phyloP scores from a whole-genome alignment of 73 alveolate species.

The Diophrys appendiculata region DNA sequence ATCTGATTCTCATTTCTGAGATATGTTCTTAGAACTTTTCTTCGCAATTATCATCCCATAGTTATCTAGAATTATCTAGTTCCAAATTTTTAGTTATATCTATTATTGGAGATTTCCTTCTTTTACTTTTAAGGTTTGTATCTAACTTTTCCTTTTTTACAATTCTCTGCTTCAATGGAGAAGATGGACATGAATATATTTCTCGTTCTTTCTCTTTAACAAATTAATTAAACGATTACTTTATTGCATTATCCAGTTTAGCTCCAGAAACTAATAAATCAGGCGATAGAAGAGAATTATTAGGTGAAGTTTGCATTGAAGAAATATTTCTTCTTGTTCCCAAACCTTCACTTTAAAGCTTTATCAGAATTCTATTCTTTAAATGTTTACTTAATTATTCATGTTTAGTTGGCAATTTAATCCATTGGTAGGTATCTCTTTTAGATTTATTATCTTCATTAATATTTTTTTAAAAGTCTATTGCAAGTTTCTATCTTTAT shows the following conservation, averaged over 20 bases:
- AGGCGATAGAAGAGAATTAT: not conserved
- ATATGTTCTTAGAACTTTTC: not conserved
- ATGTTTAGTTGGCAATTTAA: not conserved
- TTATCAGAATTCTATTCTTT: no score
- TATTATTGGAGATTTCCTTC: not conserved
- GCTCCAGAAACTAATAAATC: not conserved
- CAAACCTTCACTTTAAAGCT: not conserved
- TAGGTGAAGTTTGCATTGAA: not conserved
- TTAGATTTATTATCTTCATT: not conserved
- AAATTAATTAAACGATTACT: not conserved
- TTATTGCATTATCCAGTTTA: not conserved
- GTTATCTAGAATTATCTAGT: not conserved
- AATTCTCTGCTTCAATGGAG: no score
- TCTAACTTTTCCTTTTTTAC: not conserved
- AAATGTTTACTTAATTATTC: no score
- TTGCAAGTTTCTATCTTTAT: no score
- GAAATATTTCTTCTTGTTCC: no score
- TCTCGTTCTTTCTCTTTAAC: not conserved
- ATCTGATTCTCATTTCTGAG: not conserved
- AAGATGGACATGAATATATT: not conserved
- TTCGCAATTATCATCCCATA: not conserved
- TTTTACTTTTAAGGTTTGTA: not conserved
- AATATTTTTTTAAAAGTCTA: no score
- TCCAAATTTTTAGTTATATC: not conserved
- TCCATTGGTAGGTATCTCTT: not conserved